These are phyloP conservation scores for Tripterygium wilfordii DNA, from an alignment of 177 flowering plant species.

Conservation along the genomic window DNA sequence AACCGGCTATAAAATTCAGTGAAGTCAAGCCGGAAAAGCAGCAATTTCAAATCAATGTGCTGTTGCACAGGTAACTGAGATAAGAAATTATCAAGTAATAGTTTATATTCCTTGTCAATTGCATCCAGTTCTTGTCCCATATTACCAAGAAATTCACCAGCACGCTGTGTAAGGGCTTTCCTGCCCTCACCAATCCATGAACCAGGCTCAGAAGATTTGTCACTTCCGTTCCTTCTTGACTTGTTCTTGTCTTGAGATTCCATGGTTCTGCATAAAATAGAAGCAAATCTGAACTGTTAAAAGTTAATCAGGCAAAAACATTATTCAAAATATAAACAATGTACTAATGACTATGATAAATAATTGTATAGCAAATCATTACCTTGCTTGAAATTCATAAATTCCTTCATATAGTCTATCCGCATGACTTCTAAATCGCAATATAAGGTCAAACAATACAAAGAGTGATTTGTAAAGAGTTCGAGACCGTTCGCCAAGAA, in stretches of 20 bases:
- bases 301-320: too few species aligned
- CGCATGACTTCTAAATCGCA: slow-evolving; percentile 78
- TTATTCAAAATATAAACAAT: too few species aligned
- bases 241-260: slow-evolving; percentile 41
- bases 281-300: slow-evolving; percentile 3
- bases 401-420: slow-evolving; percentile 93
- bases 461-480: slow-evolving; percentile 70
- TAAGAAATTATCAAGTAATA: slow-evolving; percentile 71
- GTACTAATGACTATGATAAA: too few species aligned
- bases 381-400: slow-evolving; percentile 85
- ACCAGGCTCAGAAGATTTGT: slow-evolving; percentile 41
- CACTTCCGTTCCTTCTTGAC: slow-evolving; percentile 22
- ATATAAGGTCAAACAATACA: slow-evolving; percentile 78
- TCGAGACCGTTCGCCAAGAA: slow-evolving; percentile 87
- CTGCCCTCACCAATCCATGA: slow-evolving; percentile 77
- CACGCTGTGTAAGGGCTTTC: slow-evolving; percentile 76
- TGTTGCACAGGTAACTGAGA: slow-evolving; percentile 87
- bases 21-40: slow-evolving; percentile 88
- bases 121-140: slow-evolving; percentile 69
- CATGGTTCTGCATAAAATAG: slow-evolving; percentile 36
- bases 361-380: slow-evolving; percentile 7
- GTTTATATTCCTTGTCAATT: slow-evolving; percentile 67
- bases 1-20: slow-evolving; percentile 82
- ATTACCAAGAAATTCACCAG: slow-evolving; percentile 68
- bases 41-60: slow-evolving; percentile 90